These are phyloP conservation scores for Cercospora sp. DNA, from an alignment of 2,329 filamentous ascomycete species.

Conservation along the genomic window DNA sequence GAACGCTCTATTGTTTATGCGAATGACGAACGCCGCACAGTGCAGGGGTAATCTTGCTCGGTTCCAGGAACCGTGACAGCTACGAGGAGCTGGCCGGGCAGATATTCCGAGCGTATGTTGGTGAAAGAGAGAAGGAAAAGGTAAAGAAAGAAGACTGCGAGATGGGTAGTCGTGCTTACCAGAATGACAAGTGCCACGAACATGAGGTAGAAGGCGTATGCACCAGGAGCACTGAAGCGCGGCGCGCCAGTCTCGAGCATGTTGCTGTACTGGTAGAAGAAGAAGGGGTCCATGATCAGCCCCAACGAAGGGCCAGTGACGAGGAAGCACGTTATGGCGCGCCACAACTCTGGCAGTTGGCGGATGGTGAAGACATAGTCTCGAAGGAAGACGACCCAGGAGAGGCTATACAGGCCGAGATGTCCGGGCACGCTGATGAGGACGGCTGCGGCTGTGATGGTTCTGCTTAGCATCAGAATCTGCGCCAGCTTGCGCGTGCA, in stretches of 20 bases:
- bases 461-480: conserved; percentile 61
- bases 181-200: conserved; percentile 72
- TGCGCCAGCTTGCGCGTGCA: conserved; percentile 22
- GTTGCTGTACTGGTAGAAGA: conserved; percentile 75
- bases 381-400: conserved; percentile 58
- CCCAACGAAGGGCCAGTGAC: conserved; percentile 57
- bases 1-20: conserved; percentile 48
- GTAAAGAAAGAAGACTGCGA: conserved; percentile 22
- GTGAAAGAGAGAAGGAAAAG: conserved; percentile 25
- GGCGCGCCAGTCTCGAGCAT: conserved; percentile 70
- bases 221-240: conserved; percentile 73
- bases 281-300: conserved; percentile 74
- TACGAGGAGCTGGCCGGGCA: conserved; percentile 54
- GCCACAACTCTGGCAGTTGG: conserved; percentile 62
- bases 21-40: conserved; percentile 53
- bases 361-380: conserved; percentile 50
- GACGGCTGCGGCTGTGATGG: conserved; percentile 65
- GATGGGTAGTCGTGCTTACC: conserved; percentile 59
- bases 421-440: conserved; percentile 63
- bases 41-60: conserved; percentile 57
- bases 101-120: conserved; percentile 58
- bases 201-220: conserved; percentile 76
- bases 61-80: conserved; percentile 58
- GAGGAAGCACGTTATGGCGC: conserved; percentile 59
- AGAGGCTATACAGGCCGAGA: conserved; percentile 55